These are phyloP conservation scores for Pythium pyrilobum DNA, from an alignment of 352 stramenopile species.

Conservation along the genomic window DNA sequence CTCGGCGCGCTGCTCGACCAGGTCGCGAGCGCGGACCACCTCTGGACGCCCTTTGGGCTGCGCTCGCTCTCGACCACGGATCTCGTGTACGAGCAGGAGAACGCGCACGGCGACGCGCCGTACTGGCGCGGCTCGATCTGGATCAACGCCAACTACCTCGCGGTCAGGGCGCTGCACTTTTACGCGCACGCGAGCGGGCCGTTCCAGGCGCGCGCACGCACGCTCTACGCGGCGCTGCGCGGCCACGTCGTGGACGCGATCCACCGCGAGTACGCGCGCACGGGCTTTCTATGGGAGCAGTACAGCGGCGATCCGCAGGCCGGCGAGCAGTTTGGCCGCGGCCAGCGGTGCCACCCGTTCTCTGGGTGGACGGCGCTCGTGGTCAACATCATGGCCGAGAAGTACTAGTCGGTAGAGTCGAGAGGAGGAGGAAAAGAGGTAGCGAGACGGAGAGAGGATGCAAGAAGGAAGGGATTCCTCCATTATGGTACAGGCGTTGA, in stretches of 20 bases:
- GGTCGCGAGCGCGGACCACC: constrained; percentile 51
- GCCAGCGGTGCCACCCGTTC: constrained; percentile 90
- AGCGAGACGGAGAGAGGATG: too few species aligned
- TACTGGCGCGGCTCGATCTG: constrained; percentile 94
- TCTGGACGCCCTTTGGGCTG: constrained; percentile 78
- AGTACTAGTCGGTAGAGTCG: too few species aligned
- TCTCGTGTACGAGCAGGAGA: constrained; percentile 85
- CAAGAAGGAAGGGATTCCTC: too few species aligned
- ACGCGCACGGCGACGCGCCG: constrained; percentile 86
- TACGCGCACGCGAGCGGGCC: constrained; percentile 51
- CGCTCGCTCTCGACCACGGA: constrained; percentile 84
- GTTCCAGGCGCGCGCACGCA: constrained; percentile 34
- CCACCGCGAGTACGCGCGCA: constrained; percentile 77
- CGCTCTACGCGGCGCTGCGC: constrained; percentile 48
- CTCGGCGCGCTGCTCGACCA: constrained; percentile 51
- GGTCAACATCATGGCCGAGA: constrained; percentile 91
- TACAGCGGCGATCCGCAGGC: constrained; percentile 79
- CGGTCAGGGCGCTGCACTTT: constrained; percentile 75
- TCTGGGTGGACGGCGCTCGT: constrained; percentile 92
- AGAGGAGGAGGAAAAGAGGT: too few species aligned
- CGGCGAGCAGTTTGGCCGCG: constrained; percentile 52
- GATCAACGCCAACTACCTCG: constrained; percentile 94
- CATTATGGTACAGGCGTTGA: neutral
- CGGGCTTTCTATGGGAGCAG: constrained; percentile 92
- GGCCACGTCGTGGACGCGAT: constrained; percentile 61